Conservation (phyloP, 495 filamentous ascomycete species). For the Penicillium taxi region DNA sequence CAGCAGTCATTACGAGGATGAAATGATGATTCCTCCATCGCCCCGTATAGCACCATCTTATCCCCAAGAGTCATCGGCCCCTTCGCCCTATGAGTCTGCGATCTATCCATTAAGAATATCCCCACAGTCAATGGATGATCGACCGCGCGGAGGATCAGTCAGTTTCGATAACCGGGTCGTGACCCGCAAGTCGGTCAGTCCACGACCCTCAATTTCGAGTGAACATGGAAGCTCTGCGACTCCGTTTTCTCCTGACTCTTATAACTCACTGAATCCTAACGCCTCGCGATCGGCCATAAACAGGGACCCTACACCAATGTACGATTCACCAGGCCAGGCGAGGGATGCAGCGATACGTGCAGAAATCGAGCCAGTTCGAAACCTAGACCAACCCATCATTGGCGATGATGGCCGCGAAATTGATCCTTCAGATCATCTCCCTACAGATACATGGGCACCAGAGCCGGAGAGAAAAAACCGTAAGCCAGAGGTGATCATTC, state of each 20-base stretch:
- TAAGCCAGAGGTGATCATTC: conserved; percentile 47
- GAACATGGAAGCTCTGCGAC: conserved; percentile 50
- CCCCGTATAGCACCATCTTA: conserved; percentile 11
- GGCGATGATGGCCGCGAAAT: conserved; percentile 79
- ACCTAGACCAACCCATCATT: conserved; percentile 52
- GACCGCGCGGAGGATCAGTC: conserved; percentile 32
- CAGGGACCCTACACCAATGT: conserved; percentile 29
- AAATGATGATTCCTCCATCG: conserved; percentile 21
- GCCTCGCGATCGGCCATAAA: conserved; percentile 25
- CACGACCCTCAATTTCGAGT: conserved; percentile 23
- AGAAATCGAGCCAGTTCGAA: conserved; percentile 28
- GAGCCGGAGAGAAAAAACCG: conserved; percentile 76
- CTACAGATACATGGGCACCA: conserved; percentile 84
- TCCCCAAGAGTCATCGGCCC: conserved; percentile 10
- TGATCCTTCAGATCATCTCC: conserved; percentile 89
- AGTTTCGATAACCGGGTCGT: conserved; percentile 54
- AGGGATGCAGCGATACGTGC: conserved; percentile 30
- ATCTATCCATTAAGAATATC: conserved; percentile 33
- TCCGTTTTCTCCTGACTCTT: conserved; percentile 88
- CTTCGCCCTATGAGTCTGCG: conserved; percentile 19
- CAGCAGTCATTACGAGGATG: conserved; percentile 28
- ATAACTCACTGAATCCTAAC: conserved; percentile 37
- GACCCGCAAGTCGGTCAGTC: conserved; percentile 36
- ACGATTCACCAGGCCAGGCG: conserved; percentile 37
- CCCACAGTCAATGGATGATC: conserved; percentile 24